phyloP scores from a whole-genome alignment of 179 eudicot genomes.

The Drosera spatulata region DNA sequence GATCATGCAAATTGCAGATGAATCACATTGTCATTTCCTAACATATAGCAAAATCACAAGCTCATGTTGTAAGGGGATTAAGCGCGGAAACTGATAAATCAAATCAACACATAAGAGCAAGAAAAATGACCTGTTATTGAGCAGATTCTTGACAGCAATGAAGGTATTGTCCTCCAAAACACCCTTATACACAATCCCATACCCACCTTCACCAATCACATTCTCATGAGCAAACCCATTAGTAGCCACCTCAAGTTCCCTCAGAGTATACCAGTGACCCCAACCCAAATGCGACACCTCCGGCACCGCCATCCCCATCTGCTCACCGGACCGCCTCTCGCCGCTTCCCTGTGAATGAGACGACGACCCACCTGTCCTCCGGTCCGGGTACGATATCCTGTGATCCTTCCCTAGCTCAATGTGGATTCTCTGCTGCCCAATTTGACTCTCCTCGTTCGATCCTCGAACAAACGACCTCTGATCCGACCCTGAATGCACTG shows the following conservation, averaged over 20 bases:
- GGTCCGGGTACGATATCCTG: conserved; percentile 34
- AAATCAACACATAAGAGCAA: no score
- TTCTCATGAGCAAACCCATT: conserved; percentile 80
- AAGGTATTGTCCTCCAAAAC: no score
- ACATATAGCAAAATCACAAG: no score
- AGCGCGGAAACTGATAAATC: no score
- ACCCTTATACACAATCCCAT: conserved; percentile 47
- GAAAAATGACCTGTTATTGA: conserved; percentile 46
- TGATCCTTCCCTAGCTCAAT: conserved; percentile 46
- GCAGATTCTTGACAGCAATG: conserved; percentile 69
- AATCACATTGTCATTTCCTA: no score
- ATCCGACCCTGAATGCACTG: conserved; percentile 1
- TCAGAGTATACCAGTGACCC: conserved; percentile 97
- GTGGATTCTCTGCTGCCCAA: conserved; percentile 25
- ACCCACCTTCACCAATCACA: conserved; percentile 96
- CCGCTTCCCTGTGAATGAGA: conserved; percentile 7
- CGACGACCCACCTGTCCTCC: conserved; percentile 6
- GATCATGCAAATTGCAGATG: no score
- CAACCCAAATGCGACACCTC: conserved; percentile 95
- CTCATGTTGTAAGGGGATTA: no score
- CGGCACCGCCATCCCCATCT: conserved; percentile 20
- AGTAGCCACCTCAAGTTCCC: conserved; percentile 88
- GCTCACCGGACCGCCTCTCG: conserved; percentile 13
- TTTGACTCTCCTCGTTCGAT: conserved; percentile 7
- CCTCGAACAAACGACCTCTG: conserved; percentile 1